Evolutionary conservation across 352 stramenopile genomes (phyloP), one percentile per base, ranked within the genome.

Genomic region (Phytophthora cajani): DNA sequence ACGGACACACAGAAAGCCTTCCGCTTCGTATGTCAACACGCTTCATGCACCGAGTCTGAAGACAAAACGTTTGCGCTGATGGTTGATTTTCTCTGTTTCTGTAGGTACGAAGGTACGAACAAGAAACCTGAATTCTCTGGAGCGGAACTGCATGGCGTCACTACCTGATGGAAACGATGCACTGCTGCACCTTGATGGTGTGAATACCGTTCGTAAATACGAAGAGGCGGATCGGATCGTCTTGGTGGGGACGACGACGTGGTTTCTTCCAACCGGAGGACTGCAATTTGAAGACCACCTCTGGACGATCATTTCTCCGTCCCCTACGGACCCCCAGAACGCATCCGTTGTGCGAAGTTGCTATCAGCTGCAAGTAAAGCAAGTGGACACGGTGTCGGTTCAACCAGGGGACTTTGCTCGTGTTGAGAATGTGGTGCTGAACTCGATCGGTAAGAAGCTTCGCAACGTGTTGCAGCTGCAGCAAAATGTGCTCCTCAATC

Each of bases 221-320:
- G 38, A 79, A 27, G 72, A 76, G 59, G 52, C 19, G 16, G 58
- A 68, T 32, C 68, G 57, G 25, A 32, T 76, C n/a, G 27, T 74
- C 19, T 46, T 79, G 21, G 63, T 79, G 4, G 57, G 68, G 33
- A 63, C 63, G 38, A 71, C 67, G 6, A 68, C 62, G 25, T 69
- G 70, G 54, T 69, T 79, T 16, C 68, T 79, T 40, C 63, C 62
- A 2, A 75, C 72, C 30, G 69, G 58, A n/a, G 58, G 72, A 5
- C 58, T 73, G 54, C 62, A 70, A 55, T 79, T 79, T 44, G 62
- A 72, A 50, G 72, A 79, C 36, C 67, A 72, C 10, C 70, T 67
- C 51, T 79, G 72, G 72, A 76, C 70, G 1, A 33, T 69, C 7
- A 68, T 76, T 56, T 66, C 72, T 9, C 68, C 62, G 4, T 75